Evolutionary conservation across 306 rosid species (phyloP).

Genomic region (Corylus americana): DNA sequence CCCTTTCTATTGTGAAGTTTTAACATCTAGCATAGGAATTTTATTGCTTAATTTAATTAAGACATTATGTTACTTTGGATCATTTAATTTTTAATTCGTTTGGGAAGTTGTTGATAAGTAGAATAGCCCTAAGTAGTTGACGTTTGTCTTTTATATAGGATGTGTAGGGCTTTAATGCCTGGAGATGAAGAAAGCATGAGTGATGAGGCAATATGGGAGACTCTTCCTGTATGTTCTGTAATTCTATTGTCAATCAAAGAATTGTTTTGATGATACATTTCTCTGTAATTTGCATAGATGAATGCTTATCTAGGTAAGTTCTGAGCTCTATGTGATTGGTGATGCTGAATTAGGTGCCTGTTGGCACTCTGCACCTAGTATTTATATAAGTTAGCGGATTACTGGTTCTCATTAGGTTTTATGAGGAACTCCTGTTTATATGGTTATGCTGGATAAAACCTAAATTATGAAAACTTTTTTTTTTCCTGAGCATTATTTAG

Average conservation of each 20-base stretch:
- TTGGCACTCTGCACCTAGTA: background rate
- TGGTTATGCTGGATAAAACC: background rate
- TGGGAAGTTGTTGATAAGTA: background rate
- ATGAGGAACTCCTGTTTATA: background rate
- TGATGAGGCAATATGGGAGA: constrained; percentile 95
- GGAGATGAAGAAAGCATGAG: constrained; percentile 83
- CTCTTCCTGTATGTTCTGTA: constrained; percentile 85
- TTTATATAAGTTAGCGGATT: background rate
- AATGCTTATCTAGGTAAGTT: background rate
- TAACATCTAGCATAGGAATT: constrained; percentile 1
- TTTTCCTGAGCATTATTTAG: background rate
- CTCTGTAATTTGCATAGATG: constrained; percentile 1
- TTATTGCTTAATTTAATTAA: background rate
- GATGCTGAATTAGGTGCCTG: background rate
- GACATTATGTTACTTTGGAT: background rate
- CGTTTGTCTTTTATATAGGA: constrained; percentile 49
- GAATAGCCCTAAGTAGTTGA: constrained; percentile 20
- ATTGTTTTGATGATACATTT: constrained; percentile 18
- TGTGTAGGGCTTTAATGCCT: constrained; percentile 95
- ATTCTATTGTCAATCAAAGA: constrained; percentile 31
- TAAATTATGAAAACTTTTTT: background rate
- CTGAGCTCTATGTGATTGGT: background rate
- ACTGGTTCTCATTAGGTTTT: background rate
- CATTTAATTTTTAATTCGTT: constrained; percentile 12
- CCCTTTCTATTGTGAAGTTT: background rate